A percentile compares a stretch with the other conserved stretches of the same genome.
Evolutionary conservation across 768 basidiomycete genomes (phyloP).

Genomic region (Tulasnella sp.): DNA sequence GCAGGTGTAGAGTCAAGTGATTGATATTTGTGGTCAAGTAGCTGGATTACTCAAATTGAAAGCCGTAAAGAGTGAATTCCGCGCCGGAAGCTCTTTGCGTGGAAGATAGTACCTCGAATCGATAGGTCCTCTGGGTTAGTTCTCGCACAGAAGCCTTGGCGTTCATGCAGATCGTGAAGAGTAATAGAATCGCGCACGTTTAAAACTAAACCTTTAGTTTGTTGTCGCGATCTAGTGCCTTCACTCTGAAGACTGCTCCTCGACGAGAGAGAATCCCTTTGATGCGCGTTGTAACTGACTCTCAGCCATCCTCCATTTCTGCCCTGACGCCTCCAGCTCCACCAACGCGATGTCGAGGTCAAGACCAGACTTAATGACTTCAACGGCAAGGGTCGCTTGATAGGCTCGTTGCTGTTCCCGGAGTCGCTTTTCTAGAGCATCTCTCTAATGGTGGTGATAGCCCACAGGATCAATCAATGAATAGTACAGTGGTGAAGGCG

Average conservation of each 20-base stretch:
- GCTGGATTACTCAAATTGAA: too few relatives aligned
- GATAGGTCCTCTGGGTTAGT: too few relatives aligned
- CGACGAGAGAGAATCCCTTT: neutral
- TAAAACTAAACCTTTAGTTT: too few relatives aligned
- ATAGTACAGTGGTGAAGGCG: neutral
- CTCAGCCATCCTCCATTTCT: slow-evolving; percentile 4
- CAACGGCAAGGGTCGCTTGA: neutral
- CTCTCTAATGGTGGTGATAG: neutral
- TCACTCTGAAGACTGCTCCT: neutral
- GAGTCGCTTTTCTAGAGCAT: neutral
- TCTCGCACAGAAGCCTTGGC: too few relatives aligned
- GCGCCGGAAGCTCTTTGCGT: too few relatives aligned
- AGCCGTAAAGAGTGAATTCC: too few relatives aligned
- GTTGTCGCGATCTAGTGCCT: too few relatives aligned
- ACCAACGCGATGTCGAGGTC: slow-evolving; percentile 1
- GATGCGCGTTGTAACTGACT: neutral
- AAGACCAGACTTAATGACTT: neutral
- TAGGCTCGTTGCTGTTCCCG: neutral
- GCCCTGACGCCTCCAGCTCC: neutral
- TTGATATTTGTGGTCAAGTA: too few relatives aligned
- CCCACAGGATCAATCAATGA: neutral
- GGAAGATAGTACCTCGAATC: too few relatives aligned
- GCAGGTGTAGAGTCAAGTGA: too few relatives aligned
- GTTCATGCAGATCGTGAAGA: too few relatives aligned
- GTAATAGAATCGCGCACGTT: too few relatives aligned